Evolutionary conservation across 2,329 filamentous ascomycete genomes (phyloP).

Genomic region (Penicillium sp.): DNA sequence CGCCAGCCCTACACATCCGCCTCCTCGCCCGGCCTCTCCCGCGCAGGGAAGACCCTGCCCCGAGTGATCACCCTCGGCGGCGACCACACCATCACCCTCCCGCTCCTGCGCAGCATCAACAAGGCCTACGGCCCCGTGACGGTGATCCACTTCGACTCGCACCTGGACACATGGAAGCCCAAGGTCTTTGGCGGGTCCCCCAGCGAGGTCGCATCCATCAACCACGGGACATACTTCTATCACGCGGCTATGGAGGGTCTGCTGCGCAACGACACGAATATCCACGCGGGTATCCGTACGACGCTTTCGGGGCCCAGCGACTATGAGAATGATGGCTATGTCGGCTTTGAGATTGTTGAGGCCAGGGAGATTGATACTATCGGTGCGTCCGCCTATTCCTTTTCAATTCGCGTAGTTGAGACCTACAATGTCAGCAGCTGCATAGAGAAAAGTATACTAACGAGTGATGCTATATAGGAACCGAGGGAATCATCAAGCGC

Average conservation of each 20-base stretch:
- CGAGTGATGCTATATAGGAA: conserved; percentile 40
- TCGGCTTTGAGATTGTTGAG: conserved; percentile 81
- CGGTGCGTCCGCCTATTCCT: conserved; percentile 35
- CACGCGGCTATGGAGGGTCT: conserved; percentile 79
- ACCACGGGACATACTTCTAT: conserved; percentile 90
- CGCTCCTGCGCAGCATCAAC: conserved; percentile 61
- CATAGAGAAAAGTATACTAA: neutral
- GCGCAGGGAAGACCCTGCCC: conserved; percentile 75
- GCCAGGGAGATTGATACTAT: conserved; percentile 73
- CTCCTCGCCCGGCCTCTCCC: conserved; percentile 68
- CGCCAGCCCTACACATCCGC: conserved; percentile 73
- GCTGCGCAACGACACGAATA: conserved; percentile 80
- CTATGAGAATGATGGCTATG: conserved; percentile 85
- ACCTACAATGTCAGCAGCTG: neutral
- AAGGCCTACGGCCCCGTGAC: conserved; percentile 71
- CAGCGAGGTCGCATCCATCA: conserved; percentile 75
- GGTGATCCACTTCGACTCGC: conserved; percentile 68
- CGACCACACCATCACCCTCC: conserved; percentile 52
- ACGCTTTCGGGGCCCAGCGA: conserved; percentile 78
- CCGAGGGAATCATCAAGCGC: conserved; percentile 76
- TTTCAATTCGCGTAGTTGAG: too few species aligned
- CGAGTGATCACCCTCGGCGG: conserved; percentile 74
- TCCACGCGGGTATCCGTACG: conserved; percentile 85
- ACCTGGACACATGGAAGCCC: conserved; percentile 72
- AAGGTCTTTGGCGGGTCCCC: conserved; percentile 87